These are phyloP conservation scores for Cytospora piceicola DNA, from an alignment of 2,329 filamentous ascomycete species.

Conservation along the genomic window DNA sequence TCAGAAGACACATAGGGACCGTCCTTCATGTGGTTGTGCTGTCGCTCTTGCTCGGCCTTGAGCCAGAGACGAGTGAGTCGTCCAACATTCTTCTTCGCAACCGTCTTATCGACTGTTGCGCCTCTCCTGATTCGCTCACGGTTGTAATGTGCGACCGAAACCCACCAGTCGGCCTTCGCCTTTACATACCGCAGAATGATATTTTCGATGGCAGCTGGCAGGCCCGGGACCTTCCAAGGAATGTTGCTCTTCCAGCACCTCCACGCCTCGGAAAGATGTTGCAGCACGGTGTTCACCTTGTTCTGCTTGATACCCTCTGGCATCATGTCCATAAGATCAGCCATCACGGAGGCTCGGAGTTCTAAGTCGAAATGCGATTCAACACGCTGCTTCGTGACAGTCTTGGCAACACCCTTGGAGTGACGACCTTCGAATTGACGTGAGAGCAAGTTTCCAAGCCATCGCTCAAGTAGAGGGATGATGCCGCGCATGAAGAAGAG, in stretches of 20 bases:
- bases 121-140: slow-evolving; percentile 94
- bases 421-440: slow-evolving; percentile 98
- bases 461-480: slow-evolving; percentile 92
- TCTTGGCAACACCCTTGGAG: slow-evolving; percentile 98
- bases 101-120: slow-evolving; percentile 97
- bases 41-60: slow-evolving; percentile 96
- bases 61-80: slow-evolving; percentile 94
- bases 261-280: slow-evolving; percentile 98
- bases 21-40: slow-evolving; percentile 99
- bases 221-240: slow-evolving; percentile 96
- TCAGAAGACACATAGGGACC: slow-evolving; percentile 98
- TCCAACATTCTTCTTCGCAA: slow-evolving; percentile 98
- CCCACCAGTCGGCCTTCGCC: slow-evolving; percentile 99
- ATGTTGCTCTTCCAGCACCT: slow-evolving; percentile 99
- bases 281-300: slow-evolving; percentile 96
- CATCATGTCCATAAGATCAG: slow-evolving; percentile 99
- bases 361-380: slow-evolving; percentile 98
- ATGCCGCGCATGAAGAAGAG: slow-evolving; percentile 99
- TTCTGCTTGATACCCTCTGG: slow-evolving; percentile 99
- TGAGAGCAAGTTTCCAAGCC: slow-evolving; percentile 94
- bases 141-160: slow-evolving; percentile 98
- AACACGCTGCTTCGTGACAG: slow-evolving; percentile 97
- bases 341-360: slow-evolving; percentile 96
- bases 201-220: slow-evolving; percentile 97
- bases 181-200: slow-evolving; percentile 99